These are phyloP conservation scores for Fusarium virguliforme DNA, from an alignment of 2,329 filamentous ascomycete genomes.

Conservation along the genomic window DNA sequence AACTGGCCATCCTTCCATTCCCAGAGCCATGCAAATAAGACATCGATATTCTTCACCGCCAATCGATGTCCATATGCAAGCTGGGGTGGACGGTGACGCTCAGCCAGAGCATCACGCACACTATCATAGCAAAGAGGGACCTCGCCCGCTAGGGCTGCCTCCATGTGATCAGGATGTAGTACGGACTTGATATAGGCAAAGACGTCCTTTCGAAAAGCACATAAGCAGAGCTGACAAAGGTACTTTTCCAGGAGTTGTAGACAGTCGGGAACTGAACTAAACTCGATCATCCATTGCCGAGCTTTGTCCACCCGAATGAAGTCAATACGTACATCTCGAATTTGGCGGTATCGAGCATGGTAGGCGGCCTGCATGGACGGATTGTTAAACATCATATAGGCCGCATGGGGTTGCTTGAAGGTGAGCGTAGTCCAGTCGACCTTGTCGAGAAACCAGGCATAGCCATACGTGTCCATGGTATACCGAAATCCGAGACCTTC, in stretches of 20 bases:
- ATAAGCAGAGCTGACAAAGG: slow-evolving; percentile 8
- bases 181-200: slow-evolving; percentile 7
- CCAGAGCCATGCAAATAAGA: too few relatives aligned
- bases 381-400: slow-evolving; percentile 23
- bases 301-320: slow-evolving; percentile 11
- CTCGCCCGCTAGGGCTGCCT: slow-evolving; percentile 5
- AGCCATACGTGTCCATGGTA: slow-evolving; percentile 13
- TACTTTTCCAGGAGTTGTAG: slow-evolving; percentile 6
- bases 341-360: slow-evolving; percentile 11
- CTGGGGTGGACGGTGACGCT: too few relatives aligned
- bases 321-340: slow-evolving; percentile 10
- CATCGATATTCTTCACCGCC: too few relatives aligned
- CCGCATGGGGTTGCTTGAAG: neutral
- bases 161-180: neutral
- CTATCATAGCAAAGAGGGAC: slow-evolving; percentile 9
- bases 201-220: slow-evolving; percentile 15
- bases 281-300: slow-evolving; percentile 16
- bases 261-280: neutral
- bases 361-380: slow-evolving; percentile 13
- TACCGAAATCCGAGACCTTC: slow-evolving; percentile 9
- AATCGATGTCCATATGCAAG: too few relatives aligned
- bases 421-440: slow-evolving; percentile 15
- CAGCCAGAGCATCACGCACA: neutral
- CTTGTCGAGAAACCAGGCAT: slow-evolving; percentile 22
- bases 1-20: neutral